Percentiles rank a stretch among this genome's conserved stretches.
Evolutionary conservation across 352 stramenopile species (phyloP).

Genomic region (Phytophthora litchii): DNA sequence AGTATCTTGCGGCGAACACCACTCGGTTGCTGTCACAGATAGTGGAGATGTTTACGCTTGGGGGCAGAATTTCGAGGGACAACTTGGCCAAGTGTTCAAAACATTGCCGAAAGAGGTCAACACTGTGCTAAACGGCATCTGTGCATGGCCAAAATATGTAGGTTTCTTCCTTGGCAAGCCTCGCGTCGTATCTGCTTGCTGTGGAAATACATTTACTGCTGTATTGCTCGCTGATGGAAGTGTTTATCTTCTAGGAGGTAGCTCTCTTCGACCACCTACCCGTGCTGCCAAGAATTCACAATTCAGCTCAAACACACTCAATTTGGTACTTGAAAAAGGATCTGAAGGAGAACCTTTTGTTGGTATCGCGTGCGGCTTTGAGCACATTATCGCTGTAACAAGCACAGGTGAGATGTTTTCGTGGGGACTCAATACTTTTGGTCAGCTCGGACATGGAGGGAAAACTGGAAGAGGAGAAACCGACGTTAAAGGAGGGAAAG

Average conservation of each 20-base stretch:
- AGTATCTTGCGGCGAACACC: constrained; percentile 71
- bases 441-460: constrained; percentile 71
- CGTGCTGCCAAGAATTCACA: constrained; percentile 7
- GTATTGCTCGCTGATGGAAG: constrained; percentile 64
- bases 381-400: constrained; percentile 75
- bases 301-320: constrained; percentile 21
- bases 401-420: constrained; percentile 54
- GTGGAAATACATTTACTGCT: constrained; percentile 81
- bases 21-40: constrained; percentile 79
- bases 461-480: constrained; percentile 21
- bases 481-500: constrained; percentile 31
- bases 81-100: constrained; percentile 69
- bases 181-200: constrained; percentile 55
- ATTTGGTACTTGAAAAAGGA: constrained; percentile 38
- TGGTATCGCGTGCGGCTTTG: constrained; percentile 63
- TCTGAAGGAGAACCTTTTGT: constrained; percentile 49
- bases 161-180: constrained; percentile 52
- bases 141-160: constrained; percentile 82
- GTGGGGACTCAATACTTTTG: constrained; percentile 85
- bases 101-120: constrained; percentile 43
- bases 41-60: constrained; percentile 89
- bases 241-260: constrained; percentile 83
- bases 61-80: constrained; percentile 87
- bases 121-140: constrained; percentile 54
- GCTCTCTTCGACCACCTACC: constrained; percentile 41